Evolutionary conservation across 2,329 filamentous ascomycete genomes (phyloP).

Genomic region (Microcyclospora pomicola): DNA sequence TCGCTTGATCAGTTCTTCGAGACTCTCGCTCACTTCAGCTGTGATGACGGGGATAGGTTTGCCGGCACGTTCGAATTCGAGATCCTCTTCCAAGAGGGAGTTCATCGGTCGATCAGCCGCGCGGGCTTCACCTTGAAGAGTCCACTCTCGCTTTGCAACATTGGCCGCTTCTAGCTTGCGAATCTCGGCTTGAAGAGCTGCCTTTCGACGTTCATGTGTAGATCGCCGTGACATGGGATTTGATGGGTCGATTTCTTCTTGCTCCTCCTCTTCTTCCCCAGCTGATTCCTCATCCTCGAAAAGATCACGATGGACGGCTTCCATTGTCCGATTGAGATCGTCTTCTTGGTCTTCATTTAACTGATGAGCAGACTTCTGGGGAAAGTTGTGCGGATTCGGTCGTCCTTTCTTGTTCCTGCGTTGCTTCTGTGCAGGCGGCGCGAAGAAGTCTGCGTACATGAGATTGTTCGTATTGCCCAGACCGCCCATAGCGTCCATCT

Average conservation of each 20-base stretch:
- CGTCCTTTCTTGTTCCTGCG: conserved; percentile 40
- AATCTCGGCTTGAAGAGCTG: conserved; percentile 79
- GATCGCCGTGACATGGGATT: conserved; percentile 64
- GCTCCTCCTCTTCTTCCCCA: conserved; percentile 43
- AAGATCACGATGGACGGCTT: conserved; percentile 73
- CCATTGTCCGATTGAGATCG: conserved; percentile 72
- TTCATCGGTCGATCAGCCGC: conserved; percentile 74
- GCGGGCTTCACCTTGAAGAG: conserved; percentile 72
- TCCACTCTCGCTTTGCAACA: conserved; percentile 83
- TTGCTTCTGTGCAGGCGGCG: conserved; percentile 62
- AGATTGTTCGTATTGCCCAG: conserved; percentile 71
- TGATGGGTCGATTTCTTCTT: conserved; percentile 43
- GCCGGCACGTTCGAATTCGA: conserved; percentile 89
- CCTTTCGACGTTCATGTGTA: conserved; percentile 73
- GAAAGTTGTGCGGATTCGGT: conserved; percentile 41
- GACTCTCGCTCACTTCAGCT: conserved; percentile 74
- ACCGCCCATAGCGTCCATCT: conserved; percentile 37
- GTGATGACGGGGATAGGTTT: conserved; percentile 94
- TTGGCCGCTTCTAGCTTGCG: conserved; percentile 79
- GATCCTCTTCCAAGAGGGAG: conserved; percentile 82
- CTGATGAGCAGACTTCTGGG: conserved; percentile 28
- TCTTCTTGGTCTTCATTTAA: conserved; percentile 37
- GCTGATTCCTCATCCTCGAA: conserved; percentile 72
- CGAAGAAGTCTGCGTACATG: conserved; percentile 89
- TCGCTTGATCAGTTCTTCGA: conserved; percentile 87